A percentile compares a stretch with the other conserved stretches of the same genome.
phyloP scores from a whole-genome alignment of 148 eudicot species.

The Gaultheria prostrata region DNA sequence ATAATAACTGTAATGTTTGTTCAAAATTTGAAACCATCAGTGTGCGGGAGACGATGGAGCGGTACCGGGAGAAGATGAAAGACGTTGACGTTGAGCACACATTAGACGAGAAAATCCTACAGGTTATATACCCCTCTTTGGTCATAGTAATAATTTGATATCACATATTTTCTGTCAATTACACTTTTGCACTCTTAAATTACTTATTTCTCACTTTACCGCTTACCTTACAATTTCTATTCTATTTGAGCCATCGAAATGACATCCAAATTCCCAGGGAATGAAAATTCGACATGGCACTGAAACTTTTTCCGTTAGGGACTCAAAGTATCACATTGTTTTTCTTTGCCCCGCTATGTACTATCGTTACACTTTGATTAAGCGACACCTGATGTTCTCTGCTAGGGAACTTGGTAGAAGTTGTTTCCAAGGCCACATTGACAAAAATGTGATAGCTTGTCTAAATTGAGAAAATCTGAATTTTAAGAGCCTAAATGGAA shows the following conservation, averaged over 20 bases:
- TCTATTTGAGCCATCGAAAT: background rate
- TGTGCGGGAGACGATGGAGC: conserved; percentile 68
- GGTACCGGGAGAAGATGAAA: conserved; percentile 57
- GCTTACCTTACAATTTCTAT: background rate
- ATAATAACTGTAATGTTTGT: background rate
- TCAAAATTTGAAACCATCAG: conserved; percentile 30
- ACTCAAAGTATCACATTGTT: no score
- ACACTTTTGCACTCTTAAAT: background rate
- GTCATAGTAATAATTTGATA: background rate
- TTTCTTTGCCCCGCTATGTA: no score
- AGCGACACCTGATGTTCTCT: no score
- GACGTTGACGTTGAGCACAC: conserved; percentile 45
- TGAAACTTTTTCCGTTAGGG: background rate
- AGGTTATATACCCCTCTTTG: conserved; percentile 37
- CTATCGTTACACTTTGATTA: no score
- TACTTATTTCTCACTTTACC: background rate
- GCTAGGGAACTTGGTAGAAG: no score
- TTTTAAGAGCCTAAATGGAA: no score
- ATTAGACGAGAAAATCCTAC: conserved; percentile 50
- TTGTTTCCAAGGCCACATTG: no score
- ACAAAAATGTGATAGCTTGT: no score
- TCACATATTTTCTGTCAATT: background rate
- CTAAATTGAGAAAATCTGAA: no score
- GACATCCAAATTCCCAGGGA: background rate
- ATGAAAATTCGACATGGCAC: background rate